Conservation (phyloP, 148 eudicot species). For the Limonium bicolor region DNA sequence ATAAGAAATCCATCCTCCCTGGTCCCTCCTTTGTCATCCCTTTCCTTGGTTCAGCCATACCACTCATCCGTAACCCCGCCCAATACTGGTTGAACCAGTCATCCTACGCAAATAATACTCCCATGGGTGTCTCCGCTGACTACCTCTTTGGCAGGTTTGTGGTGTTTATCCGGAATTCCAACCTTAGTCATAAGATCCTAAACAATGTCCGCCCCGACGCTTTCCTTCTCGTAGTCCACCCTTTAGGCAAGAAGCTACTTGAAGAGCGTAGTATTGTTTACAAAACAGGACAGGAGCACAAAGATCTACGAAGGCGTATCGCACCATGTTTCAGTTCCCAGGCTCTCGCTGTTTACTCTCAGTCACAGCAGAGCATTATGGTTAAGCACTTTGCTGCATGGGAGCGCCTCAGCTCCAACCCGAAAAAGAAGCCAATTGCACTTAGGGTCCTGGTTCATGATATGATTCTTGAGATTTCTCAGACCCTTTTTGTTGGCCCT, state of each 20-base stretch:
- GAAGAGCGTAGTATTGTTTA: slow-evolving; percentile 64
- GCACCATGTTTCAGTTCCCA: slow-evolving; percentile 62
- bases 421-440: slow-evolving; percentile 11
- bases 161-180: slow-evolving; percentile 34
- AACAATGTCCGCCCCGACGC: slow-evolving; percentile 59
- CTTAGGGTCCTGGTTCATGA: slow-evolving; percentile 43
- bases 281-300: slow-evolving; percentile 69
- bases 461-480: slow-evolving; percentile 73
- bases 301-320: slow-evolving; percentile 57
- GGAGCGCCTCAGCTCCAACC: background rate
- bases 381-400: slow-evolving; percentile 23
- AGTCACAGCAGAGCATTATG: slow-evolving; percentile 33
- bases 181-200: slow-evolving; percentile 49
- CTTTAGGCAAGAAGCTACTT: slow-evolving; percentile 63
- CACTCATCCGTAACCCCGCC: slow-evolving; percentile 38
- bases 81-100: slow-evolving; percentile 53
- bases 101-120: slow-evolving; percentile 26
- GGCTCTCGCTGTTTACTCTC: slow-evolving; percentile 39
- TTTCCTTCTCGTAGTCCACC: slow-evolving; percentile 68
- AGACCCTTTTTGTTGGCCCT: slow-evolving; percentile 63
- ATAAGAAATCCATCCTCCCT: slow-evolving; percentile 30
- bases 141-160: slow-evolving; percentile 42
- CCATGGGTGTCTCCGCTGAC: slow-evolving; percentile 50
- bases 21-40: slow-evolving; percentile 57
- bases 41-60: slow-evolving; percentile 41